Base-by-base conservation (phyloP, 2,329 filamentous ascomycete species). In the Aureobasidium leucospermi region DNA sequence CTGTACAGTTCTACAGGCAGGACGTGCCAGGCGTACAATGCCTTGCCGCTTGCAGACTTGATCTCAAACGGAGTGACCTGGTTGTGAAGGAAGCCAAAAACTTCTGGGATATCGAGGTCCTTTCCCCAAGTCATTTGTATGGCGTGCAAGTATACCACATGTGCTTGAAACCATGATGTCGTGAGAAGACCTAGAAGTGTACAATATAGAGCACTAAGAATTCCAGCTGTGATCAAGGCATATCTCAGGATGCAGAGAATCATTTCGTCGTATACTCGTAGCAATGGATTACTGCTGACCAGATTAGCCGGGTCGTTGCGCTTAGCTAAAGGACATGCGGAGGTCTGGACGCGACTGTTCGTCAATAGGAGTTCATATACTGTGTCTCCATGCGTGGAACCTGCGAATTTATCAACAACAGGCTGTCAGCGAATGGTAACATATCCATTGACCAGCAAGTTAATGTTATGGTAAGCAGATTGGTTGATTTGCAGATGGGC, bases 121-220 rank as follows among this genome's bases (percentile, higher is more conserved):
- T 78, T 76, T 63, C 77, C 79, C 79, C 80, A 83, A 15, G 81
- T 83, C 67, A 82, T 74, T 6, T 76, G 77, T 6, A 83, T 69
- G 2, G 72, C 70, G 64, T 85, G 76, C 1, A 85, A 74, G 64
- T 84, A 85, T 28, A 85, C 79, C 31, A 78, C 78, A 63, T 85
- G 80, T 16, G 75, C 73, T 68, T 85, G 82, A 36, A 84, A 70
- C 19, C 66, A 73, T 9, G 76, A 72, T 15, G 76, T 0, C 13
- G 76, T 77, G 43, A 81, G 73, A 2, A 81, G 70, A 1, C 72
- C 73, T 1, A 81, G 68, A 38, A 81, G 73, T 11, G 65, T 67
- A n/a, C 74, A 67, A 62, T 81, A 81, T 19, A 77, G 51, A 4
- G 38, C 58, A 3, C 67, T 70, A 23, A 70, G 63, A 8, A 11